A percentile compares a stretch with the other conserved stretches of the same genome.
Evolutionary conservation across 306 rosid species (phyloP).

Genomic region (Castanea sativa): DNA sequence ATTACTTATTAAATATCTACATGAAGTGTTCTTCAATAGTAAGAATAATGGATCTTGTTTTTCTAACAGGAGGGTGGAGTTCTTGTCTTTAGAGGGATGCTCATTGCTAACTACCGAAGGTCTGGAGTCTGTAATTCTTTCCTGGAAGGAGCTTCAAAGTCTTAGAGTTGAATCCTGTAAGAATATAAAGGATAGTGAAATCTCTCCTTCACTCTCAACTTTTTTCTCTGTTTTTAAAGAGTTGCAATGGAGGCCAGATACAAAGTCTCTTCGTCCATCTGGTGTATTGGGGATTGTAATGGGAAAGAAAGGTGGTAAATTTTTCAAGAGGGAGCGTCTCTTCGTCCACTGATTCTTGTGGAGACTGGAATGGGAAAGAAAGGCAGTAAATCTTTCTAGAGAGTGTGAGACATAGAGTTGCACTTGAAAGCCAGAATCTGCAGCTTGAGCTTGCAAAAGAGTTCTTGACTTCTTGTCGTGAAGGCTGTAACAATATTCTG

Average conservation of each 20-base stretch:
- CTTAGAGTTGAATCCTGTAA: constrained; percentile 78
- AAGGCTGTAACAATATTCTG: constrained; percentile 33
- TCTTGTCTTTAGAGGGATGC: constrained; percentile 72
- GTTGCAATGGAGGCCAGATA: constrained; percentile 83
- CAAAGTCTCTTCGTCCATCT: constrained; percentile 55
- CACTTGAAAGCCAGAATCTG: constrained; percentile 27
- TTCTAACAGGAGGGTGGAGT: constrained; percentile 68
- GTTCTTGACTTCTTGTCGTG: constrained; percentile 16
- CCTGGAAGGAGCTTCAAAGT: constrained; percentile 69
- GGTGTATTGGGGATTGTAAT: constrained; percentile 49
- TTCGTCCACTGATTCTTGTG: constrained; percentile 44
- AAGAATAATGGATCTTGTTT: background rate
- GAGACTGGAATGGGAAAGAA: constrained; percentile 71
- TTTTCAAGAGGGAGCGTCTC: constrained; percentile 64
- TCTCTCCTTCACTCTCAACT: constrained; percentile 62
- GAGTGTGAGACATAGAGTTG: constrained; percentile 38
- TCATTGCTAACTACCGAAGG: constrained; percentile 75
- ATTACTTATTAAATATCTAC: background rate
- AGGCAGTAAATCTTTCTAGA: constrained; percentile 70
- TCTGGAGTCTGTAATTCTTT: constrained; percentile 61
- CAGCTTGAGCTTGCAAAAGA: constrained; percentile 27
- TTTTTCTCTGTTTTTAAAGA: constrained; percentile 64
- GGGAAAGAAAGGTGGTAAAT: constrained; percentile 79
- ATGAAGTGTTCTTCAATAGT: constrained; percentile 2
- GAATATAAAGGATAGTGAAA: constrained; percentile 64